Conservation (phyloP, 176 grass and related monocot genomes). For the Cymbopogon citratus region DNA sequence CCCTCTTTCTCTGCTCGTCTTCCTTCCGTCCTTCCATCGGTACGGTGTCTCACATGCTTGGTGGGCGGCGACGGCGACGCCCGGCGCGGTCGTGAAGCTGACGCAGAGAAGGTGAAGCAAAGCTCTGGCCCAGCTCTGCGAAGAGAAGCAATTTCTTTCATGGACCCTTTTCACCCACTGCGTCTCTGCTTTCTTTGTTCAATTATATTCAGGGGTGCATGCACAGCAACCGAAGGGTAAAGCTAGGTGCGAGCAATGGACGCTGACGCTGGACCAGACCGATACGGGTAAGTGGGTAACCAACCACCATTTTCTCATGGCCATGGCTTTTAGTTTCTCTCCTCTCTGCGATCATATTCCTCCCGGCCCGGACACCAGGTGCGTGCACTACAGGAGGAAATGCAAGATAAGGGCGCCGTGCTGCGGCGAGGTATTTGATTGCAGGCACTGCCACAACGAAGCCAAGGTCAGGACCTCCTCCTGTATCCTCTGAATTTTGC, state of each 20-base stretch:
- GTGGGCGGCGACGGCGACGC: too few species aligned
- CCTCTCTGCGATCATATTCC: background rate
- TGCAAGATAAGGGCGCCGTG: conserved; percentile 81
- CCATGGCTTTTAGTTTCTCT: background rate
- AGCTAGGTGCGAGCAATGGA: conserved; percentile 20
- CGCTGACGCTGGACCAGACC: background rate
- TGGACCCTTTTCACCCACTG: too few species aligned
- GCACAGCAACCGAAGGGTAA: background rate
- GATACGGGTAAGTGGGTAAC: conserved; percentile 41
- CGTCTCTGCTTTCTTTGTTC: background rate
- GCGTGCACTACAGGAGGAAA: conserved; percentile 58
- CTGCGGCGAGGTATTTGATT: conserved; percentile 65
- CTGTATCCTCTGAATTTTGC: background rate
- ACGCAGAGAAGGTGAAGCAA: background rate
- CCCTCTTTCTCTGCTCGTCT: background rate
- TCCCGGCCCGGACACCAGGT: conserved; percentile 27
- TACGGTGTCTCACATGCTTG: background rate
- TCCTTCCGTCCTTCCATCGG: background rate
- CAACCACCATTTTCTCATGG: background rate
- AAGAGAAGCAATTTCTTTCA: background rate
- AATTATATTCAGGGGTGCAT: background rate
- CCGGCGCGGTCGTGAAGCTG: background rate
- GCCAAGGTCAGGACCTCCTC: conserved; percentile 34
- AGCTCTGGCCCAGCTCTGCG: background rate
- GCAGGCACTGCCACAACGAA: conserved; percentile 84